Base-by-base conservation (phyloP, 352 stramenopile species). In the Halophytophthora batemanensis region DNA sequence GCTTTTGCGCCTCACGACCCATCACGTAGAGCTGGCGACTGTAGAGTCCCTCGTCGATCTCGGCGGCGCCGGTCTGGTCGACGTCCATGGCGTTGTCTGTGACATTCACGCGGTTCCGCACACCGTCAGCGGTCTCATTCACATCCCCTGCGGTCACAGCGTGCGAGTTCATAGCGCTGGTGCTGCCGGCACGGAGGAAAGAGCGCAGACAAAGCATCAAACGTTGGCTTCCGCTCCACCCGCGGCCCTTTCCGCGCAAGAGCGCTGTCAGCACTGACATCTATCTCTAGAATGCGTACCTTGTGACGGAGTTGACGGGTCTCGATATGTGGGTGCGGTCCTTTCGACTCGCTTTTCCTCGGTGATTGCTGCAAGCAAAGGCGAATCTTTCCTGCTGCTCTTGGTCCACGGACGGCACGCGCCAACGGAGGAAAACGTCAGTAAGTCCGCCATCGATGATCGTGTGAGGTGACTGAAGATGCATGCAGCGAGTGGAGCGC, bases 1-100 rank as follows among this genome's bases (percentile, higher is more conserved):
- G 87, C 54, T 90, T 74, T 79, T 99, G 97, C 13, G 97, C 97
- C 61, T 99, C 97, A 66, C 98, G 96, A 19, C 98, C 98, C 93
- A 99, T 99, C 19, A 99, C 98, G 62, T 99, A 99, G 10, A 99
- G 84, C 82, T 99, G 97, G 31, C 92, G 86, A 61, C 83, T 96
- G 69, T 97, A 96, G 10, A 96, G 74, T 23, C 80, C 60, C 51
- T 95, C 84, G 35, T 95, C 84, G 58, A 95, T 90, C 55, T 66
- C 52, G 2, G 59, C 46, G 22, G 63, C 44, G 11, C 69, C 74
- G 10, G 49, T 59, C 44, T 84, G 61, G 52, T 88, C 76, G 50
- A 85, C 60, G 44, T 90, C 76, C 78, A 86, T 88, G 28, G 69
- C 62, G 50, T 64, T 71, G 49, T 88, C 81, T 60, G 72, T 82